Conservation (phyloP, 2,329 filamentous ascomycete genomes). For the Byssochlamys sp. region DNA sequence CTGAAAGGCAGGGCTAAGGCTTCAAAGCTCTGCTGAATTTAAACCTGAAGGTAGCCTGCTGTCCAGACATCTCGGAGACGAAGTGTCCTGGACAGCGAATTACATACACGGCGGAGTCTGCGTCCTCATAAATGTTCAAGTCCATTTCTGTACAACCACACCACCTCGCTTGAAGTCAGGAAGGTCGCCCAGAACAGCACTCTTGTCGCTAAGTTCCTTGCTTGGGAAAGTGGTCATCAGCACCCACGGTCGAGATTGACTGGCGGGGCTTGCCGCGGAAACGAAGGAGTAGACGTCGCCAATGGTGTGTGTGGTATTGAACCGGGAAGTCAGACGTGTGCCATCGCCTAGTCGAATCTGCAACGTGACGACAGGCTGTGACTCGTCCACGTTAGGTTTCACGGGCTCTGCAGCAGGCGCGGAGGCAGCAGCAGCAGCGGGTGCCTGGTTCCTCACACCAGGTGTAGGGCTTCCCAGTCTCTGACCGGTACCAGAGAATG, state of each 20-base stretch:
- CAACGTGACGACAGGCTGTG: slow-evolving; percentile 48
- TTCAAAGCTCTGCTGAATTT: not conserved
- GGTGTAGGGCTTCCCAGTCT: slow-evolving; percentile 56
- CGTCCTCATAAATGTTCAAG: slow-evolving; percentile 9
- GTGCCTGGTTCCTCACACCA: slow-evolving; percentile 32
- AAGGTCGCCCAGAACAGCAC: slow-evolving; percentile 35
- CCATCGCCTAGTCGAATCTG: slow-evolving; percentile 57
- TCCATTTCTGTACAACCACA: slow-evolving; percentile 44
- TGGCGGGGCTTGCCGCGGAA: slow-evolving; percentile 41
- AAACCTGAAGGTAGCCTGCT: not conserved
- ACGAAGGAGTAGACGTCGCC: slow-evolving; percentile 58
- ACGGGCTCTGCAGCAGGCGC: slow-evolving; percentile 18
- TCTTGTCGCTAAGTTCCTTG: slow-evolving; percentile 51
- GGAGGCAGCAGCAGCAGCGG: slow-evolving; percentile 21
- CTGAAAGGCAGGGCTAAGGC: not conserved
- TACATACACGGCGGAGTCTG: not conserved
- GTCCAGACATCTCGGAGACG: not conserved
- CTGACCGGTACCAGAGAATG: slow-evolving; percentile 52
- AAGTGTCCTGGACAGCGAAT: not conserved
- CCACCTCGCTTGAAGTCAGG: slow-evolving; percentile 43
- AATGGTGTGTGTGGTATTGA: slow-evolving; percentile 57
- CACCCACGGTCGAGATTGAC: slow-evolving; percentile 44
- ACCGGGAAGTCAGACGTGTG: slow-evolving; percentile 50
- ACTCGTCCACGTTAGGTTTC: slow-evolving; percentile 46
- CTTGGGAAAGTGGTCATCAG: slow-evolving; percentile 59